A percentile compares a stretch with the other conserved stretches of the same genome.
phyloP scores from a whole-genome alignment of 306 rosid genomes.

The Trichosanthes cucumerina region DNA sequence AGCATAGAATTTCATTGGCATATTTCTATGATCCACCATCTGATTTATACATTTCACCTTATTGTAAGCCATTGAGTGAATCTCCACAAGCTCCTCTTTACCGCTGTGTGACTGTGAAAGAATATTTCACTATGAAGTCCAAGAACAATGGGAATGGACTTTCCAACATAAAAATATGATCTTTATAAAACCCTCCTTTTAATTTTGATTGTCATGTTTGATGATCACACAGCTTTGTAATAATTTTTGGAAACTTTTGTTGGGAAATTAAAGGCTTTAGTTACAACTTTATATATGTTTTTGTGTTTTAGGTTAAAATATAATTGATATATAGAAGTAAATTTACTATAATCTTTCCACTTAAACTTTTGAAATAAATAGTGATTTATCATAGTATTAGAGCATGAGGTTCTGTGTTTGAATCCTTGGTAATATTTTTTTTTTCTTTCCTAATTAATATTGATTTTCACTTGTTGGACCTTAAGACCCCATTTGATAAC shows the following conservation, averaged over 20 bases:
- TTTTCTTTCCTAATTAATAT: no score
- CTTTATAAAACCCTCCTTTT: neutral
- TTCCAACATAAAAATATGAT: neutral
- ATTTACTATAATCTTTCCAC: no score
- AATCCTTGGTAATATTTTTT: no score
- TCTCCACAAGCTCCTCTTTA: slow-evolving; percentile 21
- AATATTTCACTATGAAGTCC: slow-evolving; percentile 27
- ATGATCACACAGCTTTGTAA: neutral
- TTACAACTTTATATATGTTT: no score
- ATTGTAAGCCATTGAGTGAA: slow-evolving; percentile 9
- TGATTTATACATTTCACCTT: slow-evolving; percentile 24
- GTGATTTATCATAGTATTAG: no score
- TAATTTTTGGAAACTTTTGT: neutral
- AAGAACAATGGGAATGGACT: slow-evolving; percentile 25
- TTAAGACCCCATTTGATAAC: no score
- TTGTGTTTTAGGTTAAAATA: no score
- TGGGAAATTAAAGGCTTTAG: neutral
- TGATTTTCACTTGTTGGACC: no score
- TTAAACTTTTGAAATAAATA: no score
- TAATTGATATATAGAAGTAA: no score
- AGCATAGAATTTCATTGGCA: slow-evolving; percentile 20
- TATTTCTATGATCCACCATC: slow-evolving; percentile 37
- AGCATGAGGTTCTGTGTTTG: no score
- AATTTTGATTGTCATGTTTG: neutral
- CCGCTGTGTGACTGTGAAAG: slow-evolving; percentile 32